These are phyloP conservation scores for Tremella mesenterica DNA, from an alignment of 768 basidiomycete genomes.

Conservation along the genomic window DNA sequence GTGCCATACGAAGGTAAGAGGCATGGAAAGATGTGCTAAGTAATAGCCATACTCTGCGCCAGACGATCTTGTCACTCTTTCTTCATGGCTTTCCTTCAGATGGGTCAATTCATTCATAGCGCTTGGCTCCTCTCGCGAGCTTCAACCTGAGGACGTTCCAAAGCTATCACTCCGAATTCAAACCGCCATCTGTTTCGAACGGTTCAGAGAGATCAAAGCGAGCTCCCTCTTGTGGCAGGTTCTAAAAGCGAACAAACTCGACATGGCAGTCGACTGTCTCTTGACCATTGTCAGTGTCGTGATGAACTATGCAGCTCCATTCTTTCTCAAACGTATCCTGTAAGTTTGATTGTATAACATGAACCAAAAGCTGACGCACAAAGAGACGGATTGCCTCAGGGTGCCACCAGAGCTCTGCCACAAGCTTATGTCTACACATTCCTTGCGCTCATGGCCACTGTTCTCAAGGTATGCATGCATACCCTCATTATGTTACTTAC, in stretches of 20 bases:
- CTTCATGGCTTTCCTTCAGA: constrained; percentile 37
- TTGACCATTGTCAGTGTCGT: constrained; percentile 62
- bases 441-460: constrained; percentile 58
- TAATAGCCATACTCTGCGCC: constrained; percentile 19
- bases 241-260: constrained; percentile 27
- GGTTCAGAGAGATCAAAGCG: constrained; percentile 18
- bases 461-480: constrained; percentile 49
- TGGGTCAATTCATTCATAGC: constrained; percentile 39
- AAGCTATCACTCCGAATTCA: constrained; percentile 30
- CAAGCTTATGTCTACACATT: constrained; percentile 70
- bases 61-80: constrained; percentile 36
- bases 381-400: constrained; percentile 38
- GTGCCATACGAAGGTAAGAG: too few relatives aligned
- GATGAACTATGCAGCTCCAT: constrained; percentile 73
- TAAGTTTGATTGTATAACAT: constrained; percentile 7
- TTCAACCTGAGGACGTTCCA: constrained; percentile 36
- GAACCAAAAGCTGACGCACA: not conserved
- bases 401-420: constrained; percentile 52
- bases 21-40: too few relatives aligned
- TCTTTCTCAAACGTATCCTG: constrained; percentile 63
- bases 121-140: constrained; percentile 30
- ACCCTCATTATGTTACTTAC: not conserved
- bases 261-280: constrained; percentile 54
- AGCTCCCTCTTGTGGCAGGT: constrained; percentile 26
- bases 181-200: constrained; percentile 27